phyloP scores from a whole-genome alignment of 2,329 filamentous ascomycete species.

The Ceratocystiopsis minuta region DNA sequence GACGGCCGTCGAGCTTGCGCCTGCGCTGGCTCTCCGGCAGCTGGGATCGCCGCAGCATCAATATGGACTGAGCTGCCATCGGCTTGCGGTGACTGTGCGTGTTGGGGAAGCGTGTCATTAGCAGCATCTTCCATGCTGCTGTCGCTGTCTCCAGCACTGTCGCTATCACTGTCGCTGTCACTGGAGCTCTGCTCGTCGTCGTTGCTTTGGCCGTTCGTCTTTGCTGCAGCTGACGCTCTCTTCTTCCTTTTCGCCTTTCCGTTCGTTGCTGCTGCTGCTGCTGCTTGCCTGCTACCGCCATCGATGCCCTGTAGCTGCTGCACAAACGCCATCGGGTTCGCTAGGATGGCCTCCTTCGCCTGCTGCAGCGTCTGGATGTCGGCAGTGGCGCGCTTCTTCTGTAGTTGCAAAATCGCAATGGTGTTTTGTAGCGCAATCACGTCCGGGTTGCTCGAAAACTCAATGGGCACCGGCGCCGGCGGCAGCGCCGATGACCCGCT shows the following conservation, averaged over 20 bases:
- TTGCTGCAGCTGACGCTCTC: no score
- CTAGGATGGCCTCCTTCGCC: conserved; percentile 52
- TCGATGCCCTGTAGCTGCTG: conserved; percentile 37
- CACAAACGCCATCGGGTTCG: conserved; percentile 54
- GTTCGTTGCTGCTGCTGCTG: no score
- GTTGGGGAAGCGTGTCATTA: no score
- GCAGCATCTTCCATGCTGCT: neutral
- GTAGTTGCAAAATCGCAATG: conserved; percentile 72
- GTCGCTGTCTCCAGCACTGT: conserved; percentile 12
- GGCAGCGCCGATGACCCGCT: conserved; percentile 13
- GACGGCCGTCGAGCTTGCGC: no score
- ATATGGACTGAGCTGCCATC: no score
- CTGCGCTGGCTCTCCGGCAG: no score
- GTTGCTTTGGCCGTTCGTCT: conserved; percentile 8
- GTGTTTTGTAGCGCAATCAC: conserved; percentile 72
- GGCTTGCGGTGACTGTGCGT: no score
- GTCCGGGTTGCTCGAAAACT: conserved; percentile 57
- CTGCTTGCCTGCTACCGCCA: no score
- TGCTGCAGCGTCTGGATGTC: conserved; percentile 56
- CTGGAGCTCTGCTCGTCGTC: conserved; percentile 16
- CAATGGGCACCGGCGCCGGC: conserved; percentile 32
- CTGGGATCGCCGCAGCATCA: no score
- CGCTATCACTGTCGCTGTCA: conserved; percentile 16
- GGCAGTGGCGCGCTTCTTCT: conserved; percentile 56
- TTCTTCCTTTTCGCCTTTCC: no score